Conservation (phyloP, 1,139 yeast species). For the Yamadazyma membranifaciens region DNA sequence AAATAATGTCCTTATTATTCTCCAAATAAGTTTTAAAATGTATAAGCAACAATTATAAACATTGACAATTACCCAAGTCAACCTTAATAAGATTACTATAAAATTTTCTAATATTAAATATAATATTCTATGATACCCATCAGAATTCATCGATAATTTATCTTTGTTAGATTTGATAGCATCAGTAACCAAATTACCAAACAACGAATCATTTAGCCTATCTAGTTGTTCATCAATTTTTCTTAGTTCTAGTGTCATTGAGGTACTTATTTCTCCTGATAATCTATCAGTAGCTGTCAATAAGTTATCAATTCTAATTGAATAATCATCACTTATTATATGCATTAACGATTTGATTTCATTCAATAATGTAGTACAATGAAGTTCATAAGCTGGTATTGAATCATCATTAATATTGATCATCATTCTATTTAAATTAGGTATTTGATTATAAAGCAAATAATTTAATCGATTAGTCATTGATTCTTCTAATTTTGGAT, state of each 20-base stretch:
- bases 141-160: constrained; percentile 15
- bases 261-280: constrained; percentile 80
- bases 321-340: constrained; percentile 40
- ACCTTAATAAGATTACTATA: constrained; percentile 66
- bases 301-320: constrained; percentile 60
- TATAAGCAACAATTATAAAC: constrained; percentile 43
- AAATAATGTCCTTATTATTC: constrained; percentile 31
- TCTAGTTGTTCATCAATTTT: constrained; percentile 70
- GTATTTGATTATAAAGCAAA: constrained; percentile 24
- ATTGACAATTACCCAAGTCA: constrained; percentile 69
- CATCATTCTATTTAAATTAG: constrained; percentile 22
- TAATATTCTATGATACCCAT: constrained; percentile 22
- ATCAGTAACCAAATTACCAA: constrained; percentile 26
- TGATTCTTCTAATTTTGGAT: constrained; percentile 27
- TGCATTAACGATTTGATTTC: constrained; percentile 41
- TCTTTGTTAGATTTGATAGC: constrained; percentile 26
- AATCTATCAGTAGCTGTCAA: constrained; percentile 72
- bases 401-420: constrained; percentile 34
- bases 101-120: constrained; percentile 41
- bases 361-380: constrained; percentile 32
- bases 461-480: constrained; percentile 20
- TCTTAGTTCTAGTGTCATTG: constrained; percentile 69
- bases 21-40: constrained; percentile 33
- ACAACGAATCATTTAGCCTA: constrained; percentile 41
- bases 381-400: constrained; percentile 35